phyloP scores from a whole-genome alignment of 768 basidiomycete genomes.

The Pholiota molesta region DNA sequence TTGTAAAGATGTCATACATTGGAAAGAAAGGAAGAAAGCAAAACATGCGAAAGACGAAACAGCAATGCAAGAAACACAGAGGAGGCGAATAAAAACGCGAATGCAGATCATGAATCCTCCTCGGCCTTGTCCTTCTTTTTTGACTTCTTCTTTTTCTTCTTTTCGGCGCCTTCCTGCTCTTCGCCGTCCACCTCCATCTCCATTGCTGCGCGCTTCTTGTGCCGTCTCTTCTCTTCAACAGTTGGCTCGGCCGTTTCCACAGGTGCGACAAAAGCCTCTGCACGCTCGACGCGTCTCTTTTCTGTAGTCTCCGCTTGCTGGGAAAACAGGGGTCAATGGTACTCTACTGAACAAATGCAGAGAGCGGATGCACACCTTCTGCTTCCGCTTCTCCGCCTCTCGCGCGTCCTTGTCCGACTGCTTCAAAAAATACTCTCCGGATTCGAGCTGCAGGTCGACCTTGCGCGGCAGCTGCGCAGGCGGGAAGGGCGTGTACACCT shows the following conservation, averaged over 20 bases:
- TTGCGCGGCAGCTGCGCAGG: constrained; percentile 93
- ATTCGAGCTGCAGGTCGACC: constrained; percentile 94
- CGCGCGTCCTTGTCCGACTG: constrained; percentile 80
- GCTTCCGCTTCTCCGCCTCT: constrained; percentile 70
- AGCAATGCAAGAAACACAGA: too few relatives aligned
- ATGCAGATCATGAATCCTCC: constrained; percentile 16
- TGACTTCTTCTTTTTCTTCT: constrained; percentile 38
- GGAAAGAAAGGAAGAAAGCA: background rate
- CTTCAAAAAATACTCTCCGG: constrained; percentile 98
- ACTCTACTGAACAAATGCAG: too few relatives aligned
- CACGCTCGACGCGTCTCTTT: constrained; percentile 76
- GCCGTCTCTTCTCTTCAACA: constrained; percentile 74
- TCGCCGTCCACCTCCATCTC: constrained; percentile 39
- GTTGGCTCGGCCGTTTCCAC: constrained; percentile 73
- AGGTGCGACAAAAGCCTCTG: constrained; percentile 88
- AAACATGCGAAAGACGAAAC: background rate
- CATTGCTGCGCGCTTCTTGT: constrained; percentile 46
- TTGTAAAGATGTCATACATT: background rate
- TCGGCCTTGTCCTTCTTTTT: constrained; percentile 22
- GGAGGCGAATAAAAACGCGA: background rate
- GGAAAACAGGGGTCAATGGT: too few relatives aligned
- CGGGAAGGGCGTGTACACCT: constrained; percentile 98
- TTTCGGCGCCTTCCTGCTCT: constrained; percentile 36
- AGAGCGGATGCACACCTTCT: constrained; percentile 61
- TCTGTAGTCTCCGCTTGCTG: constrained; percentile 81